Evolutionary conservation across 495 filamentous ascomycete species (phyloP).

Genomic region (Neurospora sublineolata): DNA sequence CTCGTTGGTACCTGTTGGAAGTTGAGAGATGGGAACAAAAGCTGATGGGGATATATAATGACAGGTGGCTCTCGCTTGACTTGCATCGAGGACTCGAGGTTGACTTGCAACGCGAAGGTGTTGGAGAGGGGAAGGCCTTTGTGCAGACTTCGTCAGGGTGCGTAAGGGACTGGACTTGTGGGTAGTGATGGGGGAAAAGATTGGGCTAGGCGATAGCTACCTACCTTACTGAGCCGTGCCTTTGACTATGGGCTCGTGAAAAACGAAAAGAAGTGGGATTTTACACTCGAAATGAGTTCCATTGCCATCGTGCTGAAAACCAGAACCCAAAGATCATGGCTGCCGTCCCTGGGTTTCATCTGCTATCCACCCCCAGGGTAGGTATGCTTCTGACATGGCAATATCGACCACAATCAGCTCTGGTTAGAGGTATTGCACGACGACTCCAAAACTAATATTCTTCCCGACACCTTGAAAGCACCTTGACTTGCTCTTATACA

Average conservation of each 20-base stretch:
- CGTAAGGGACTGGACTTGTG: not conserved
- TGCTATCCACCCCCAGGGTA: too few relatives aligned
- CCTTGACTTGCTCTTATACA: too few relatives aligned
- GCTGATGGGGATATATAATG: not conserved
- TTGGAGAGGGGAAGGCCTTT: conserved; percentile 17
- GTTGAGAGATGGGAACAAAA: not conserved
- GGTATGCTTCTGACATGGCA: too few relatives aligned
- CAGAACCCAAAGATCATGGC: too few relatives aligned
- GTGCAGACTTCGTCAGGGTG: conserved; percentile 5
- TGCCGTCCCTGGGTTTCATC: too few relatives aligned
- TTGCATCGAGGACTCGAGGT: conserved; percentile 13
- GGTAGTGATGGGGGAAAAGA: too few relatives aligned
- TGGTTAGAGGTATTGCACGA: too few relatives aligned
- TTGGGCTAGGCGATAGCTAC: not conserved
- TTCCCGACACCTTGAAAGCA: too few relatives aligned
- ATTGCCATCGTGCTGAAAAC: too few relatives aligned
- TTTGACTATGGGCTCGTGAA: not conserved
- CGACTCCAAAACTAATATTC: too few relatives aligned
- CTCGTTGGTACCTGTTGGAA: not conserved
- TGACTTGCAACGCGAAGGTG: conserved; percentile 16
- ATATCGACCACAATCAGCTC: too few relatives aligned
- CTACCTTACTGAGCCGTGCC: too few relatives aligned
- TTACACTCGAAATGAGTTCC: not conserved
- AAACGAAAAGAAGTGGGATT: not conserved
- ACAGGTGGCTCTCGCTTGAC: conserved; percentile 14